Evolutionary conservation across 495 filamentous ascomycete genomes (phyloP).

Genomic region (Margaritispora aquatica): DNA sequence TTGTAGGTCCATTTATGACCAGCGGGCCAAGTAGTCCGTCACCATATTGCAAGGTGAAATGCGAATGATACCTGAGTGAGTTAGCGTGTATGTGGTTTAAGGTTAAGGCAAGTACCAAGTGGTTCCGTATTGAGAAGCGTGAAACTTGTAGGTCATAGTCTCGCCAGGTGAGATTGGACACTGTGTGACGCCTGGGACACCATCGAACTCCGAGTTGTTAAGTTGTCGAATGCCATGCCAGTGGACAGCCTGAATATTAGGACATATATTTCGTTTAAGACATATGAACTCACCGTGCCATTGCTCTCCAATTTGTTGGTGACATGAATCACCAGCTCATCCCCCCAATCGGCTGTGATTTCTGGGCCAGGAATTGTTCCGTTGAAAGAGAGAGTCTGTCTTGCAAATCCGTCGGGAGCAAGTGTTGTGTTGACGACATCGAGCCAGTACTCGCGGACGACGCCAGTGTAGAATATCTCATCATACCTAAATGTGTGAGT

Average conservation of each 20-base stretch:
- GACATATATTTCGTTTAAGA: neutral
- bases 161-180: slow-evolving; percentile 38
- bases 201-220: slow-evolving; percentile 30
- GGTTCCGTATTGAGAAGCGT: slow-evolving; percentile 45
- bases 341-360: slow-evolving; percentile 26
- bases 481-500: slow-evolving; percentile 6
- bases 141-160: slow-evolving; percentile 42
- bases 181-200: slow-evolving; percentile 33
- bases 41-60: slow-evolving; percentile 48
- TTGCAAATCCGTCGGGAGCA: slow-evolving; percentile 39
- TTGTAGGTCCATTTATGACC: neutral
- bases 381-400: slow-evolving; percentile 34
- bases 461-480: slow-evolving; percentile 37
- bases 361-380: slow-evolving; percentile 33
- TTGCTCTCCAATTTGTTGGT: slow-evolving; percentile 35
- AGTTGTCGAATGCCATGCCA: slow-evolving; percentile 45
- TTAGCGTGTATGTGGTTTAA: too few relatives aligned
- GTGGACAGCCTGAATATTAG: slow-evolving; percentile 33
- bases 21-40: neutral
- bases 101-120: too few relatives aligned
- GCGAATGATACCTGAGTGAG: too few relatives aligned
- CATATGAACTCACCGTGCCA: slow-evolving; percentile 16
- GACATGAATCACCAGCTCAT: slow-evolving; percentile 47
- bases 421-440: slow-evolving; percentile 32
- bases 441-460: slow-evolving; percentile 34